Evolutionary conservation across 306 rosid genomes (phyloP).

Genomic region (Prunus fruticosa): DNA sequence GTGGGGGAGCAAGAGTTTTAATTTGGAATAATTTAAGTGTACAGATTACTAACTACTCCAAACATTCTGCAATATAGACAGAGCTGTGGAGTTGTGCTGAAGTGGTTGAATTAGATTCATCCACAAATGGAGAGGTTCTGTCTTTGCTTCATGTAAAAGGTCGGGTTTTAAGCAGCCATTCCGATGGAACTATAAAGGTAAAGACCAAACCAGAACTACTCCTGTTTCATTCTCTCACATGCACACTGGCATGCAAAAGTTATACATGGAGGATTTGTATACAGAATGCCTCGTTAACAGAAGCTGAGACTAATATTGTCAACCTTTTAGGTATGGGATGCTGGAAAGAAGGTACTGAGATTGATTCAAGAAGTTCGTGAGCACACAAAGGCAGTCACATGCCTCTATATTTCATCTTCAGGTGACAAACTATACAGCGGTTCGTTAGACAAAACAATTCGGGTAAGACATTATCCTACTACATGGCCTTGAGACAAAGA

Average conservation of each 20-base stretch:
- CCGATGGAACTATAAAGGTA: slow-evolving; percentile 96
- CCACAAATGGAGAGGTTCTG: slow-evolving; percentile 73
- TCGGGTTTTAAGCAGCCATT: slow-evolving; percentile 75
- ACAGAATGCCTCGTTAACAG: not conserved
- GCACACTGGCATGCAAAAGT: not conserved
- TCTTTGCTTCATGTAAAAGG: slow-evolving; percentile 69
- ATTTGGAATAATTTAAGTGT: not conserved
- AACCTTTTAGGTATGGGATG: slow-evolving; percentile 78
- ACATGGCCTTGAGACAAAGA: not conserved
- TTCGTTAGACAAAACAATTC: slow-evolving; percentile 84
- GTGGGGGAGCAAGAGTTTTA: slow-evolving; percentile 4
- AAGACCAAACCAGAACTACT: slow-evolving; percentile 13
- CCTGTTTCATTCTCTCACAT: not conserved
- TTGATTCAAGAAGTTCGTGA: slow-evolving; percentile 78
- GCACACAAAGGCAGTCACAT: slow-evolving; percentile 82
- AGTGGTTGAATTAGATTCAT: slow-evolving; percentile 61
- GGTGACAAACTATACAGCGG: slow-evolving; percentile 73
- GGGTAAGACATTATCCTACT: slow-evolving; percentile 39
- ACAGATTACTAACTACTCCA: slow-evolving; percentile 19
- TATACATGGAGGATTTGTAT: not conserved
- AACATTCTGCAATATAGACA: slow-evolving; percentile 40
- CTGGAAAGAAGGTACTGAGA: slow-evolving; percentile 55
- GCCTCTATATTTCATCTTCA: slow-evolving; percentile 51
- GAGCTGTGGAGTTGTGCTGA: slow-evolving; percentile 84
- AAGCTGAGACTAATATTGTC: slow-evolving; percentile 1